Percentiles rank a stretch among this genome's conserved stretches.
Evolutionary conservation across 495 filamentous ascomycete species (phyloP).

Genomic region (Penicillium paxilli): DNA sequence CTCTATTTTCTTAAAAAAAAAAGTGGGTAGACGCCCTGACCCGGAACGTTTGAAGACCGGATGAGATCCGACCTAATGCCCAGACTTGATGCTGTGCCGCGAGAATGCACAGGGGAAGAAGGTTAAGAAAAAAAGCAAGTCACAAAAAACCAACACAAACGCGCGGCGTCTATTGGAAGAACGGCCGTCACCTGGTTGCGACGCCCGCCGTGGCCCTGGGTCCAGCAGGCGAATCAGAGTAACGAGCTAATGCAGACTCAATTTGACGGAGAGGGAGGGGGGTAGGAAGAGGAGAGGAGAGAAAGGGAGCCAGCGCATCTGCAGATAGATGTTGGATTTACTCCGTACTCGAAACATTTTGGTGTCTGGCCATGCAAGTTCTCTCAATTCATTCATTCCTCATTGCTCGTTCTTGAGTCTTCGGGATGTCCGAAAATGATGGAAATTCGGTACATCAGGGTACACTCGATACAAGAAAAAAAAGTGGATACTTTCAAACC

Average conservation of each 20-base stretch:
- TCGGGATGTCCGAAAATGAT: not conserved
- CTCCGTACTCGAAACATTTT: not conserved
- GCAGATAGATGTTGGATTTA: slow-evolving; percentile 8
- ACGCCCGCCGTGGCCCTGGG: slow-evolving; percentile 25
- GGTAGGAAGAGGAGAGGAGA: not conserved
- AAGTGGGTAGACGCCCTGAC: not conserved
- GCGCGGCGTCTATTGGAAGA: slow-evolving; percentile 33
- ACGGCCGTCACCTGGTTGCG: slow-evolving; percentile 24
- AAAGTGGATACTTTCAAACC: not conserved
- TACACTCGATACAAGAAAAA: not conserved
- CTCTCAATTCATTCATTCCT: not conserved
- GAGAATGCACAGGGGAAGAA: slow-evolving; percentile 3
- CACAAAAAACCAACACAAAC: slow-evolving; percentile 28
- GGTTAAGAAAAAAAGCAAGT: slow-evolving; percentile 6
- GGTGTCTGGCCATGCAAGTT: not conserved
- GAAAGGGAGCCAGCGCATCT: slow-evolving; percentile 26
- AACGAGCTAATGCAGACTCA: slow-evolving; percentile 24
- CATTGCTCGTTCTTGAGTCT: not conserved
- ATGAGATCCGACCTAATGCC: not conserved
- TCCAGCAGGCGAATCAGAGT: slow-evolving; percentile 14
- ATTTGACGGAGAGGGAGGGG: slow-evolving; percentile 11
- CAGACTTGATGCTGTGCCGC: not conserved
- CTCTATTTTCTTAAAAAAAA: not conserved
- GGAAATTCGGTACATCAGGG: not conserved
- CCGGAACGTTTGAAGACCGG: slow-evolving; percentile 4